Evolutionary conservation across 2,329 filamentous ascomycete genomes (phyloP).

Genomic region (Whalleya microplaca): DNA sequence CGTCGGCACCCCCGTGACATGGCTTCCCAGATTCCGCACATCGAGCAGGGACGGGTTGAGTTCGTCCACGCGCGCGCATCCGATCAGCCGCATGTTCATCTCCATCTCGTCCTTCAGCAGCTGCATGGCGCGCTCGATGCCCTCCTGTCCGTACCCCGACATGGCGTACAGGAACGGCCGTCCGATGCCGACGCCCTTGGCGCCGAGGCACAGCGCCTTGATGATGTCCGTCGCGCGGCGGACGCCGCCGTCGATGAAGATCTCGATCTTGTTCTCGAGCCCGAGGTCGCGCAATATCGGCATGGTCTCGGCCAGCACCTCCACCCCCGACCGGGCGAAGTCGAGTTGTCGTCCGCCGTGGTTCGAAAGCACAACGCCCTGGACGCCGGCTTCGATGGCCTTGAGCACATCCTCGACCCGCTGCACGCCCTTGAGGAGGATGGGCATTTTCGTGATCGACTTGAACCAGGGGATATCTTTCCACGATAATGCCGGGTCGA

Average conservation of each 20-base stretch:
- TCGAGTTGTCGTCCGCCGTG: slow-evolving; percentile 95
- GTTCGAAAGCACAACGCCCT: slow-evolving; percentile 93
- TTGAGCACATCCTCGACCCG: slow-evolving; percentile 91
- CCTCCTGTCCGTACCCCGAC: slow-evolving; percentile 84
- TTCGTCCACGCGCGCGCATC: slow-evolving; percentile 73
- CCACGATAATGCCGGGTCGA: slow-evolving; percentile 93
- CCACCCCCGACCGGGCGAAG: slow-evolving; percentile 84
- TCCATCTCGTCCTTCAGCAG: slow-evolving; percentile 95
- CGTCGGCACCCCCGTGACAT: slow-evolving; percentile 51
- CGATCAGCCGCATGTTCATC: slow-evolving; percentile 98
- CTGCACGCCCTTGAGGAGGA: slow-evolving; percentile 95
- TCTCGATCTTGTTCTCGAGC: slow-evolving; percentile 76
- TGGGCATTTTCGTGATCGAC: slow-evolving; percentile 89
- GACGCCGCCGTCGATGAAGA: slow-evolving; percentile 90
- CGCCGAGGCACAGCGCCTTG: slow-evolving; percentile 92
- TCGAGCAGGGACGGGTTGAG: slow-evolving; percentile 83
- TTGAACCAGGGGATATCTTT: slow-evolving; percentile 93
- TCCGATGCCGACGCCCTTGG: slow-evolving; percentile 90
- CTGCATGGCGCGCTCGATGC: slow-evolving; percentile 91
- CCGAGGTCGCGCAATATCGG: slow-evolving; percentile 77
- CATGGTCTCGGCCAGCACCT: slow-evolving; percentile 92
- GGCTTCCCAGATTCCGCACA: slow-evolving; percentile 65
- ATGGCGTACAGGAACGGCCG: slow-evolving; percentile 96
- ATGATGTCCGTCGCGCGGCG: slow-evolving; percentile 91
- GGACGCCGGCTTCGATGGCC: slow-evolving; percentile 79